Conservation (phyloP, 257 asterid genomes). For the Primulina tabacum region DNA sequence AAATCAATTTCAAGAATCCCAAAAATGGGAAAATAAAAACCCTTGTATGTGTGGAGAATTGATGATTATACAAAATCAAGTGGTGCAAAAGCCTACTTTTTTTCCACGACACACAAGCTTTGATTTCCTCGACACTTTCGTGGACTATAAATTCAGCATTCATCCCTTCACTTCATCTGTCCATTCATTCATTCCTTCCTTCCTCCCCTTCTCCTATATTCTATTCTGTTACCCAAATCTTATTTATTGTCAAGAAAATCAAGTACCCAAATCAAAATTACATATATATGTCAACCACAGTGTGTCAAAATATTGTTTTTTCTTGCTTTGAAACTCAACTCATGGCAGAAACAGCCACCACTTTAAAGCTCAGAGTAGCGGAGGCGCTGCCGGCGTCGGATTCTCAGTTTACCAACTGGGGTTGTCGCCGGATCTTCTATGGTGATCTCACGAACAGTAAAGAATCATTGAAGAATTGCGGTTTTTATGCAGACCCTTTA, state of each 20-base stretch:
- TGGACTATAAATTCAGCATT: constrained; percentile 59
- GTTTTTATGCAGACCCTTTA: constrained; percentile 30
- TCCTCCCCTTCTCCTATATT: constrained; percentile 12
- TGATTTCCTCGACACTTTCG: constrained; percentile 40
- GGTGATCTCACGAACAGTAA: neutral
- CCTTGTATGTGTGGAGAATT: constrained; percentile 26
- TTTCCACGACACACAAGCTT: constrained; percentile 9
- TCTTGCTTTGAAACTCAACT: constrained; percentile 42
- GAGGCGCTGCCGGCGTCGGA: constrained; percentile 23
- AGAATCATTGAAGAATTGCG: constrained; percentile 14
- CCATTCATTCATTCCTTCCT: constrained; percentile 36
- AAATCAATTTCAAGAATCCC: constrained; percentile 13
- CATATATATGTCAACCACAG: constrained; percentile 50
- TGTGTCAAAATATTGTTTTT: constrained; percentile 37
- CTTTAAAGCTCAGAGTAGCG: constrained; percentile 37
- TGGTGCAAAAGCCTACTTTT: constrained; percentile 34
- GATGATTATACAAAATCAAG: constrained; percentile 44
- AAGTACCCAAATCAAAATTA: neutral
- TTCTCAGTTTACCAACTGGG: constrained; percentile 38
- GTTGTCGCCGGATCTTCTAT: constrained; percentile 37
- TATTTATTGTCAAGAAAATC: neutral
- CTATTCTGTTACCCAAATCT: constrained; percentile 2
- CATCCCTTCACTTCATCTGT: constrained; percentile 44
- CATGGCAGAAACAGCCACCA: constrained; percentile 45
- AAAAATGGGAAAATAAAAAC: neutral